These are phyloP conservation scores for Hericium erinaceus DNA, from an alignment of 768 basidiomycete genomes.

Conservation along the genomic window DNA sequence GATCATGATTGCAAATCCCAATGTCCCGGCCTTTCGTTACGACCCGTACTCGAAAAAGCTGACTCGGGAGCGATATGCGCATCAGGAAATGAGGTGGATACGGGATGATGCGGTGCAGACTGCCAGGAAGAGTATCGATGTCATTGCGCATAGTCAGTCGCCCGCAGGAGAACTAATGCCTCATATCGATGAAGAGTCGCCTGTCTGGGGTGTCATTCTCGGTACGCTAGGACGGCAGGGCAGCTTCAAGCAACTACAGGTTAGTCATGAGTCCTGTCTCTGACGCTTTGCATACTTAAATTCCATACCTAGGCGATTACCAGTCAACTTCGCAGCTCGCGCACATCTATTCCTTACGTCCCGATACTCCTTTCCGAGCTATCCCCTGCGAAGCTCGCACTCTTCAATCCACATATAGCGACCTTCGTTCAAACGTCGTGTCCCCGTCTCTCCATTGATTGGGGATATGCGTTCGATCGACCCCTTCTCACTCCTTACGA, in stretches of 20 bases:
- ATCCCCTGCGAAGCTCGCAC: constrained; percentile 86
- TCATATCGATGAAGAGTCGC: constrained; percentile 16
- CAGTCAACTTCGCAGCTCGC: constrained; percentile 50
- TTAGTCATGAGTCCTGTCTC: constrained; percentile 17
- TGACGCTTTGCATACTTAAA: background rate
- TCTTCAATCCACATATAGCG: constrained; percentile 75
- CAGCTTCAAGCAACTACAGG: constrained; percentile 80
- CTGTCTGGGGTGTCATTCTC: constrained; percentile 83
- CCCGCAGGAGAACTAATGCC: background rate
- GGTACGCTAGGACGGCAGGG: constrained; percentile 95
- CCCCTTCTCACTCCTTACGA: constrained; percentile 93
- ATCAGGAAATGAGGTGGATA: constrained; percentile 73
- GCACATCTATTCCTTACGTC: constrained; percentile 60
- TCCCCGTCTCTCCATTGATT: constrained; percentile 93
- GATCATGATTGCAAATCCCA: constrained; percentile 99
- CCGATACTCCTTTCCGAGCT: constrained; percentile 93
- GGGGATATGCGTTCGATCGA: constrained; percentile 92
- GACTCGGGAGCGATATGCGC: constrained; percentile 86
- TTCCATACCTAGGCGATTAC: constrained; percentile 52
- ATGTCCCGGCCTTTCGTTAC: constrained; percentile 91
- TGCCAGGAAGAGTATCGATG: constrained; percentile 57
- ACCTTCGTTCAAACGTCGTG: constrained; percentile 96
- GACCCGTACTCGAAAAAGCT: constrained; percentile 98
- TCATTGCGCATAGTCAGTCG: constrained; percentile 6
- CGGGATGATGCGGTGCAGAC: constrained; percentile 67